phyloP scores from a whole-genome alignment of 2,329 filamentous ascomycete species.

The Teratosphaeriaceae sp. region DNA sequence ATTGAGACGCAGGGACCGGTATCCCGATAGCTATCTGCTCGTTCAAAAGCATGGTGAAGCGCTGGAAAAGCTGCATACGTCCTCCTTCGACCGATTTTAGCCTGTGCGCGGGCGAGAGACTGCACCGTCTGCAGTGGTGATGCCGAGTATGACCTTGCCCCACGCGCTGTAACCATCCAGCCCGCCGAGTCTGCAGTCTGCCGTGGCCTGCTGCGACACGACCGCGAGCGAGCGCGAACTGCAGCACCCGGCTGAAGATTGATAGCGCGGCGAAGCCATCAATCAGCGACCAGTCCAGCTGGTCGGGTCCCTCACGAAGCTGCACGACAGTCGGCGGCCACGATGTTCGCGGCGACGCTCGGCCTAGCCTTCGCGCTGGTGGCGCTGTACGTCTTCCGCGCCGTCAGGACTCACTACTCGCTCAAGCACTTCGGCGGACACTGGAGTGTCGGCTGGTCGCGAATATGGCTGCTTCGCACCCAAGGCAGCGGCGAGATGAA shows the following conservation, averaged over 20 bases:
- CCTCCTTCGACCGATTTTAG: not conserved
- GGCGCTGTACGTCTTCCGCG: conserved; percentile 16
- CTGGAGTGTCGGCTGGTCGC: conserved; percentile 31
- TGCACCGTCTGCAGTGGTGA: not conserved
- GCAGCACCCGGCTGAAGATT: not conserved
- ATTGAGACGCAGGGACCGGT: not conserved
- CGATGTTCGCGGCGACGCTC: not conserved
- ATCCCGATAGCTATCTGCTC: conserved; percentile 1
- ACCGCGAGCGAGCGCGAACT: not conserved
- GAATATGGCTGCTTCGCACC: conserved; percentile 33
- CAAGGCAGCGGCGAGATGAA: conserved; percentile 34
- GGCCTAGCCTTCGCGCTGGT: not conserved
- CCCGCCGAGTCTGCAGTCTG: not conserved
- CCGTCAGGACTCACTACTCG: conserved; percentile 24
- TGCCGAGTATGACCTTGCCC: too few species aligned
- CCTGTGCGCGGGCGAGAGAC: not conserved
- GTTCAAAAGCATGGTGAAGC: not conserved
- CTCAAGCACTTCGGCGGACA: conserved; percentile 33
- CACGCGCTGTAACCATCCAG: not conserved
- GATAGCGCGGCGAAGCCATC: conserved; percentile 4
- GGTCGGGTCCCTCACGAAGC: conserved; percentile 9
- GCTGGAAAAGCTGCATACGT: not conserved
- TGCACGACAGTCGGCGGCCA: conserved; percentile 15
- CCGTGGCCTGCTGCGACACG: not conserved
- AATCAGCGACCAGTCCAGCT: conserved; percentile 14